Evolutionary conservation across 148 eudicot genomes (phyloP).

Genomic region (Rhododendron mucronatum): DNA sequence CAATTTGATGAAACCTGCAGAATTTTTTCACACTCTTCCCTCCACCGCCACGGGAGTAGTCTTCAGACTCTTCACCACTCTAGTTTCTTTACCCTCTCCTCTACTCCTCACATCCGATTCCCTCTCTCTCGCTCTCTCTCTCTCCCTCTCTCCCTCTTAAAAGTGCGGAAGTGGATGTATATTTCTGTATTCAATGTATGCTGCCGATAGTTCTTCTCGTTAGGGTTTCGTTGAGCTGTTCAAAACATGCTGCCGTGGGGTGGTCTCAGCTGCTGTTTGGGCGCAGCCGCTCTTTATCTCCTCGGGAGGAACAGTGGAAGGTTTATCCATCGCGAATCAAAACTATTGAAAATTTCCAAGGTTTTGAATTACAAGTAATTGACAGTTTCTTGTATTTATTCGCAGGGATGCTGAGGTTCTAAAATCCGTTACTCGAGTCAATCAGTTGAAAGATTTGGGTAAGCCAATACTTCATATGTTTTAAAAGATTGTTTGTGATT

Average conservation of each 20-base stretch:
- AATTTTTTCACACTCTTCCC: neutral
- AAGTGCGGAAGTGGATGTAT: neutral
- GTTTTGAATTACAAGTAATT: neutral
- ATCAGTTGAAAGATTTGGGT: conserved; percentile 91
- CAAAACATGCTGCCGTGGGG: conserved; percentile 60
- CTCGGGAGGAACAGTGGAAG: conserved; percentile 70
- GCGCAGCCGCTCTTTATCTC: conserved; percentile 89
- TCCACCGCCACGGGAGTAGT: neutral
- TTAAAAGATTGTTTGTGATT: neutral
- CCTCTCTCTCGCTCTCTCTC: neutral
- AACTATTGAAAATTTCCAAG: too few relatives aligned
- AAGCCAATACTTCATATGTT: conserved; percentile 8
- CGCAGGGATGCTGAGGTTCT: conserved; percentile 78
- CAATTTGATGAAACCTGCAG: neutral
- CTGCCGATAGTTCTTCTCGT: neutral
- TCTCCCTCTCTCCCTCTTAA: neutral
- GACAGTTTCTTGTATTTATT: neutral
- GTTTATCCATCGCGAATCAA: neutral
- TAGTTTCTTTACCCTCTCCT: neutral
- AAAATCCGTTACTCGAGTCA: conserved; percentile 71
- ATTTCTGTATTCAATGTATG: neutral
- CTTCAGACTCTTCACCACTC: neutral
- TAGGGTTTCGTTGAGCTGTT: conserved; percentile 12
- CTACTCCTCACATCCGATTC: conserved; percentile 16
- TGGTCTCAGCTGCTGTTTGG: conserved; percentile 75